These are phyloP conservation scores for Boeremia exigua DNA, from an alignment of 2,329 filamentous ascomycete genomes.

Conservation along the genomic window DNA sequence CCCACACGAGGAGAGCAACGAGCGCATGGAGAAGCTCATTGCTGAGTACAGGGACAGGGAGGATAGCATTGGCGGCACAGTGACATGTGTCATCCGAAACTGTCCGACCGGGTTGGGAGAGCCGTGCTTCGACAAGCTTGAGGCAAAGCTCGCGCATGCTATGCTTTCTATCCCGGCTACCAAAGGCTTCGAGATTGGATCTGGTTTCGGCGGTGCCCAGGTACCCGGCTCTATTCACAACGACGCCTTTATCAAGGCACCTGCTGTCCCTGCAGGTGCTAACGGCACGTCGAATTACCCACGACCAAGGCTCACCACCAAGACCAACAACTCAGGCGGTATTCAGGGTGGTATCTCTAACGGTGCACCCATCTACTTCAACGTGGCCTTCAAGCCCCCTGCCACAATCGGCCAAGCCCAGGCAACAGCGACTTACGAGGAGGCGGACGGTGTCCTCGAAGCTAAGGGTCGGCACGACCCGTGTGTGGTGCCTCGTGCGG, in stretches of 20 bases:
- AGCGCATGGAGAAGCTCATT: constrained; percentile 80
- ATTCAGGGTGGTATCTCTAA: constrained; percentile 97
- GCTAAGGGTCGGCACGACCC: constrained; percentile 96
- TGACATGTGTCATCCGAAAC: constrained; percentile 91
- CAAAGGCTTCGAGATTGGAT: constrained; percentile 95
- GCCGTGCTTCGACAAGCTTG: constrained; percentile 93
- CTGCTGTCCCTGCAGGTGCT: constrained; percentile 54
- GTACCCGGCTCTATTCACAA: constrained; percentile 91
- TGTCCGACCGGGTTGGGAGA: constrained; percentile 86
- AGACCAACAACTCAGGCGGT: constrained; percentile 93
- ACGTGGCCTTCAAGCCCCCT: constrained; percentile 91
- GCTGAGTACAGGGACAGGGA: constrained; percentile 76
- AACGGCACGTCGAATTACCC: constrained; percentile 50
- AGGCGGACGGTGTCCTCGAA: constrained; percentile 75
- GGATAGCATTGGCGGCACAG: constrained; percentile 93
- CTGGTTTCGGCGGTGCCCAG: constrained; percentile 86
- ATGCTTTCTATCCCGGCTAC: constrained; percentile 96
- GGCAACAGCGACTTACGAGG: constrained; percentile 80
- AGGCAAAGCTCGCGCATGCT: constrained; percentile 87
- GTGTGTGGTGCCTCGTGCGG: constrained; percentile 85
- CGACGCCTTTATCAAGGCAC: constrained; percentile 76
- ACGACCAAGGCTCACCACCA: constrained; percentile 74
- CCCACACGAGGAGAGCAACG: constrained; percentile 69
- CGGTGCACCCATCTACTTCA: constrained; percentile 92
- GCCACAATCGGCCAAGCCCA: constrained; percentile 93